Conservation (phyloP, 2,329 filamentous ascomycete genomes). For the Lasiodiplodia sp. region DNA sequence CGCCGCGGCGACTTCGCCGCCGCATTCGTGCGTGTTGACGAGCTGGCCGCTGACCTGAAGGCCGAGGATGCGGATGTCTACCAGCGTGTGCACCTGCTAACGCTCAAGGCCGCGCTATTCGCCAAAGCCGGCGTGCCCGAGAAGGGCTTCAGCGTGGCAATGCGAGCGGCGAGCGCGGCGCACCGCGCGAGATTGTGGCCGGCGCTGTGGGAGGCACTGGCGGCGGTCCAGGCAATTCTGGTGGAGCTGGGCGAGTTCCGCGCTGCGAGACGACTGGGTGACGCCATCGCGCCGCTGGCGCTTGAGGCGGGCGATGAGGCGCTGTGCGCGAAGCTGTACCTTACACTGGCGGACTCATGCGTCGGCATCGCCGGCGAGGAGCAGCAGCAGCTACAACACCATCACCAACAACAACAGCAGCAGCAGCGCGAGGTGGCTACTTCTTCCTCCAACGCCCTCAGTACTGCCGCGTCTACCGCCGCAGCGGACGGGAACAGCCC, state of each 20-base stretch:
- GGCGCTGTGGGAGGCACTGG: constrained; percentile 76
- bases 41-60: constrained; percentile 58
- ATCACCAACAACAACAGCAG: not conserved
- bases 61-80: constrained; percentile 68
- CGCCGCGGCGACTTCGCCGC: constrained; percentile 59
- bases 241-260: constrained; percentile 76
- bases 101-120: constrained; percentile 76
- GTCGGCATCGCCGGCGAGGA: constrained; percentile 75
- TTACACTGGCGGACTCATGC: constrained; percentile 75
- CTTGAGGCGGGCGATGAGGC: constrained; percentile 73
- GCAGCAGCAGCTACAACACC: constrained; percentile 36
- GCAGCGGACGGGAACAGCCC: constrained; percentile 33
- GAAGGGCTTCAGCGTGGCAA: constrained; percentile 76
- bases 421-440: not conserved
- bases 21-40: constrained; percentile 64
- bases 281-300: constrained; percentile 73
- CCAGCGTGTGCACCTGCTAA: constrained; percentile 73
- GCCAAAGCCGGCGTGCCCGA: constrained; percentile 72
- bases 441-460: not conserved
- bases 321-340: constrained; percentile 72
- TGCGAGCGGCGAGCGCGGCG: constrained; percentile 77
- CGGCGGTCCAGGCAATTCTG: constrained; percentile 72
- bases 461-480: constrained; percentile 14
- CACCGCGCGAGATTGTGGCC: constrained; percentile 73
- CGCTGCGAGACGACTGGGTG: constrained; percentile 69